A percentile compares a stretch with the other conserved stretches of the same genome.
These are phyloP conservation scores for Fusarium guadeloupense DNA, from an alignment of 2,329 filamentous ascomycete genomes.

Conservation along the genomic window DNA sequence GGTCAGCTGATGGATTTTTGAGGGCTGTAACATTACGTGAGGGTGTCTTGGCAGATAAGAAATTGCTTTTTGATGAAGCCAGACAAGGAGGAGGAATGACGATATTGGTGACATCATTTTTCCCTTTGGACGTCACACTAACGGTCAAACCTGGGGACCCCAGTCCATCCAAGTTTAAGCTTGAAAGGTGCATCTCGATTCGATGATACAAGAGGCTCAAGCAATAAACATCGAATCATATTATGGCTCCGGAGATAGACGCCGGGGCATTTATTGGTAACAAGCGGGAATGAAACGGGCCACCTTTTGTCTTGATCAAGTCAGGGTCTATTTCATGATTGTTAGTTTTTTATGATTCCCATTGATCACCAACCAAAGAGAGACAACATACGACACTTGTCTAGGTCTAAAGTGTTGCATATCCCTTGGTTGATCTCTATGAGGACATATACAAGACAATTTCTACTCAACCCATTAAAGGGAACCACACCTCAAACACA, in stretches of 20 bases:
- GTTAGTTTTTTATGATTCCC: neutral
- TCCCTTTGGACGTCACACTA: conserved; percentile 13
- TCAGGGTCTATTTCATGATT: conserved; percentile 14
- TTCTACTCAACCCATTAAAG: neutral
- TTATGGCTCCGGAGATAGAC: conserved; percentile 8
- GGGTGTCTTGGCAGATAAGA: neutral
- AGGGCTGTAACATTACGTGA: conserved; percentile 15
- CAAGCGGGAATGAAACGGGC: neutral
- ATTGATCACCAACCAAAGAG: neutral
- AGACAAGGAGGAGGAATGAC: conserved; percentile 18
- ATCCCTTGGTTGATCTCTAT: neutral
- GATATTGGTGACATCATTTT: conserved; percentile 41
- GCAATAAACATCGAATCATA: conserved; percentile 3
- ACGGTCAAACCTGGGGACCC: conserved; percentile 3
- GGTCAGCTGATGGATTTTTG: conserved; percentile 3
- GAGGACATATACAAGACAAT: neutral
- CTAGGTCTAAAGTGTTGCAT: neutral
- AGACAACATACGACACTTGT: conserved; percentile 2
- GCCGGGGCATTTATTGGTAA: neutral
- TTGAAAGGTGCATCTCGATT: neutral
- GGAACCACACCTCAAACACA: neutral
- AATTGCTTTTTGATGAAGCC: conserved; percentile 9
- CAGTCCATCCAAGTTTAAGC: conserved; percentile 16
- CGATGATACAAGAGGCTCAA: neutral
- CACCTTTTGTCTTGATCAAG: neutral